These are phyloP conservation scores for Aspergillus felis DNA, from an alignment of 2,329 filamentous ascomycete genomes.

Conservation along the genomic window DNA sequence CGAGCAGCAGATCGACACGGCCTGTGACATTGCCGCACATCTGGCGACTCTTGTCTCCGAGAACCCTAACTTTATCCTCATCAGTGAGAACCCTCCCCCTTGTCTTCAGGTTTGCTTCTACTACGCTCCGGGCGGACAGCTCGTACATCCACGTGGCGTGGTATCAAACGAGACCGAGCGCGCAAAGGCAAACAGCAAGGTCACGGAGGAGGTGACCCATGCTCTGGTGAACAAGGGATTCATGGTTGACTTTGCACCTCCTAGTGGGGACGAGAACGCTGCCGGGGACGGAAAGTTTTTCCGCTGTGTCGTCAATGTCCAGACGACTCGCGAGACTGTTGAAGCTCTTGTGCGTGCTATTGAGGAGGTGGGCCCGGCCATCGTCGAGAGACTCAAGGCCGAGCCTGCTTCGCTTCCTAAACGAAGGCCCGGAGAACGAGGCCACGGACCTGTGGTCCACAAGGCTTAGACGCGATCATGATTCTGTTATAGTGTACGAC, in stretches of 20 bases:
- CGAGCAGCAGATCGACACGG: constrained; percentile 63
- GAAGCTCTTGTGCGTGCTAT: constrained; percentile 61
- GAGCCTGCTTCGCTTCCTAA: constrained; percentile 10
- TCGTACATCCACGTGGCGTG: constrained; percentile 37
- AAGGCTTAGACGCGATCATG: constrained; percentile 3
- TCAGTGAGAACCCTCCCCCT: constrained; percentile 72
- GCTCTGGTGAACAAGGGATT: constrained; percentile 58
- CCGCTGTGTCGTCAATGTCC: constrained; percentile 63
- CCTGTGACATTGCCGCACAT: constrained; percentile 67
- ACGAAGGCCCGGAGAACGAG: constrained; percentile 29
- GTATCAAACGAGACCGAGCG: constrained; percentile 33
- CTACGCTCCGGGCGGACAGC: constrained; percentile 58
- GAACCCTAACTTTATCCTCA: constrained; percentile 62
- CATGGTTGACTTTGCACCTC: constrained; percentile 65
- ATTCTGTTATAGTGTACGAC: neutral
- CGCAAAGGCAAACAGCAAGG: constrained; percentile 49
- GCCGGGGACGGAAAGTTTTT: constrained; percentile 62
- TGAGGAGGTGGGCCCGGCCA: constrained; percentile 42
- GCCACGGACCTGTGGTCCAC: constrained; percentile 34
- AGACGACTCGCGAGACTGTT: constrained; percentile 57
- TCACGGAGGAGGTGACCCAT: constrained; percentile 54
- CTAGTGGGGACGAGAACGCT: constrained; percentile 45
- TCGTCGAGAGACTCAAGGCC: constrained; percentile 28
- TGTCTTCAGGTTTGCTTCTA: constrained; percentile 97
- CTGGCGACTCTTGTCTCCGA: constrained; percentile 59